phyloP scores from a whole-genome alignment of 2,329 filamentous ascomycete species.

The Neodidymelliopsis sp. region DNA sequence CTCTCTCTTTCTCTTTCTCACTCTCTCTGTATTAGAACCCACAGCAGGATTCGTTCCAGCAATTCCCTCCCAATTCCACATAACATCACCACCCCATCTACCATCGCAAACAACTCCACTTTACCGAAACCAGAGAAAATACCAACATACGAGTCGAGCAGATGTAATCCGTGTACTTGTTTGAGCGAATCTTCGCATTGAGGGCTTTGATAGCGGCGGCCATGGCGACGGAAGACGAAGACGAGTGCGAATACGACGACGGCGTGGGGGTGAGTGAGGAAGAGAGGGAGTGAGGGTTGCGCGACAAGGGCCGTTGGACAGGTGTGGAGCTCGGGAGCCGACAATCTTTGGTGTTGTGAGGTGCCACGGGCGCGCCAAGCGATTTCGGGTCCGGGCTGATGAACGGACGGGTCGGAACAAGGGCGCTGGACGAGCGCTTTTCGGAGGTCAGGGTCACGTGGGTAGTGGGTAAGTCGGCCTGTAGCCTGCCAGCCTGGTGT shows the following conservation, averaged over 20 bases:
- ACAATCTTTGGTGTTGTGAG: constrained; percentile 17
- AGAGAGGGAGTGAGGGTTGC: constrained; percentile 14
- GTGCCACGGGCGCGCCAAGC: constrained; percentile 13
- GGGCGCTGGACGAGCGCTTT: constrained; percentile 6
- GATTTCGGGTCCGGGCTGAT: neutral
- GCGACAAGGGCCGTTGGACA: neutral
- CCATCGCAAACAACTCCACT: too few relatives aligned
- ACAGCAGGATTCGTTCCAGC: neutral
- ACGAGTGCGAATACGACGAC: constrained; percentile 11
- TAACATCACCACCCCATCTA: too few relatives aligned
- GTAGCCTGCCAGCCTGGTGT: neutral
- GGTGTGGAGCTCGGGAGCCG: constrained; percentile 16
- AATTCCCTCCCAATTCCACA: too few relatives aligned
- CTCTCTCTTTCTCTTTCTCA: neutral
- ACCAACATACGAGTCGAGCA: constrained; percentile 63
- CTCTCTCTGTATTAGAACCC: neutral
- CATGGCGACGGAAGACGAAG: constrained; percentile 48
- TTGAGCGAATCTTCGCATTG: constrained; percentile 61
- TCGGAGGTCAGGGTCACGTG: constrained; percentile 23
- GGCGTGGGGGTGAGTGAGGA: constrained; percentile 16
- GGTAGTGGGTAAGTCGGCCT: too few relatives aligned
- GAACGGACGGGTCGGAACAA: constrained; percentile 11
- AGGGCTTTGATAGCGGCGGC: constrained; percentile 62
- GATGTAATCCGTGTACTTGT: constrained; percentile 60
- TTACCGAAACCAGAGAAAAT: too few relatives aligned